phyloP scores from a whole-genome alignment of 1,139 yeast genomes.

The Hyphopichia pseudoburtonii region DNA sequence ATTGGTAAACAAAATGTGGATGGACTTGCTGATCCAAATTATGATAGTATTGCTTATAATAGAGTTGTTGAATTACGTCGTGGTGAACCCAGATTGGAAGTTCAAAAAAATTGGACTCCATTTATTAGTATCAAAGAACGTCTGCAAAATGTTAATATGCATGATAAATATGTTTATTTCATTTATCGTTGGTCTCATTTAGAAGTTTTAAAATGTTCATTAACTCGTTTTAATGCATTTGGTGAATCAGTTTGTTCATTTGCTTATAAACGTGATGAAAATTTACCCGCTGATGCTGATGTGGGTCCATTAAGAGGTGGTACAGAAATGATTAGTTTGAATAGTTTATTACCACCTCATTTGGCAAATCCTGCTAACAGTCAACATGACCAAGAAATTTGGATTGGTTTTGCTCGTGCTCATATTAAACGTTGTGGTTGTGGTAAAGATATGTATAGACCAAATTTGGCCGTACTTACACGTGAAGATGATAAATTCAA shows the following conservation, averaged over 20 bases:
- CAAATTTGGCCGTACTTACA: conserved; percentile 33
- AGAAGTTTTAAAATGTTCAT: conserved; percentile 26
- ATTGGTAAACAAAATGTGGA: conserved; percentile 32
- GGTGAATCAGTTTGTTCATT: conserved; percentile 20
- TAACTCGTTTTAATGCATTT: conserved; percentile 10
- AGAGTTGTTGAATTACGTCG: conserved; percentile 28
- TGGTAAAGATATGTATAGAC: conserved; percentile 47
- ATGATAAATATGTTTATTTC: conserved; percentile 23
- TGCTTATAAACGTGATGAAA: conserved; percentile 23
- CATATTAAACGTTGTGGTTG: conserved; percentile 49
- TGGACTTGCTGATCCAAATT: conserved; percentile 13
- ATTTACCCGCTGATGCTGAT: conserved; percentile 12
- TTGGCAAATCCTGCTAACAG: background rate
- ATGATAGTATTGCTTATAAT: conserved; percentile 19
- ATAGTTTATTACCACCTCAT: conserved; percentile 11
- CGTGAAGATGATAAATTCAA: conserved; percentile 16
- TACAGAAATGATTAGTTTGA: conserved; percentile 21
- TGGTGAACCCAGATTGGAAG: conserved; percentile 12
- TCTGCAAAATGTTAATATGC: conserved; percentile 7
- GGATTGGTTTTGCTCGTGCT: conserved; percentile 53
- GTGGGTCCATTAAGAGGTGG: conserved; percentile 26
- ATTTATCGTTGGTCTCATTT: conserved; percentile 29
- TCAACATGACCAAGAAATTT: conserved; percentile 36
- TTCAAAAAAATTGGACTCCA: conserved; percentile 16
- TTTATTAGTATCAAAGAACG: conserved; percentile 10